These are phyloP conservation scores for Artomyces pyxidatus DNA, from an alignment of 768 basidiomycete species.

Conservation along the genomic window DNA sequence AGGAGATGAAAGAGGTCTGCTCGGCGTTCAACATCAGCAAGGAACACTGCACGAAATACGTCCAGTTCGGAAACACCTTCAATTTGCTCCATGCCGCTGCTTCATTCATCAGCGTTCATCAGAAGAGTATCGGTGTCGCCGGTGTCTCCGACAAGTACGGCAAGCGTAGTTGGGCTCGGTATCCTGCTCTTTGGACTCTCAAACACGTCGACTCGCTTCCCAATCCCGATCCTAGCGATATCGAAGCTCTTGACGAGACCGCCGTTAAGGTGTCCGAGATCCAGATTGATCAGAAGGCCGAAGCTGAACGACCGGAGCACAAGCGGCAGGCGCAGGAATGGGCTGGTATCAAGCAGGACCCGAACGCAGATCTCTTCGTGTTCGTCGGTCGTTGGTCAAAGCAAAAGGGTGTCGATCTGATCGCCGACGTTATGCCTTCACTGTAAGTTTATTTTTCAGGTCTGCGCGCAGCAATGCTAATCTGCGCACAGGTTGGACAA, in stretches of 20 bases:
- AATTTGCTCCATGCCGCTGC: conserved; percentile 91
- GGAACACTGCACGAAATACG: conserved; percentile 92
- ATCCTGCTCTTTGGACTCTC: conserved; percentile 92
- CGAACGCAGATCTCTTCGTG: conserved; percentile 84
- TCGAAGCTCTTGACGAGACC: conserved; percentile 81
- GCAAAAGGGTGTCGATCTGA: conserved; percentile 96
- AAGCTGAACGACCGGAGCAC: conserved; percentile 83
- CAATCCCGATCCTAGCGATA: conserved; percentile 93
- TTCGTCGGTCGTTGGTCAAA: conserved; percentile 98
- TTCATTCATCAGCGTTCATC: conserved; percentile 86
- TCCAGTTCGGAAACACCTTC: conserved; percentile 97
- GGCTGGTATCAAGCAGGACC: conserved; percentile 90
- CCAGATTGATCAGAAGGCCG: conserved; percentile 69
- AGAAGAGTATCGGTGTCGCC: conserved; percentile 89
- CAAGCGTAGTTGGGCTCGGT: conserved; percentile 94
- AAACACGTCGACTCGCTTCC: conserved; percentile 93
- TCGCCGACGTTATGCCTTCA: conserved; percentile 90
- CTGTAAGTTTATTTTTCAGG: conserved; percentile 41
- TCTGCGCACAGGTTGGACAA: conserved; percentile 60
- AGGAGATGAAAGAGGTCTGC: conserved; percentile 98
- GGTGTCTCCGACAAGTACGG: conserved; percentile 98
- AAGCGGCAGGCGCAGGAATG: conserved; percentile 94
- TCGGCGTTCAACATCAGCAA: conserved; percentile 97
- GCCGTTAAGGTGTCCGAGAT: conserved; percentile 66
- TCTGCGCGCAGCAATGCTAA: conserved; percentile 9